These are phyloP conservation scores for Dothistroma septosporum DNA, from an alignment of 2,329 filamentous ascomycete species.

Conservation along the genomic window DNA sequence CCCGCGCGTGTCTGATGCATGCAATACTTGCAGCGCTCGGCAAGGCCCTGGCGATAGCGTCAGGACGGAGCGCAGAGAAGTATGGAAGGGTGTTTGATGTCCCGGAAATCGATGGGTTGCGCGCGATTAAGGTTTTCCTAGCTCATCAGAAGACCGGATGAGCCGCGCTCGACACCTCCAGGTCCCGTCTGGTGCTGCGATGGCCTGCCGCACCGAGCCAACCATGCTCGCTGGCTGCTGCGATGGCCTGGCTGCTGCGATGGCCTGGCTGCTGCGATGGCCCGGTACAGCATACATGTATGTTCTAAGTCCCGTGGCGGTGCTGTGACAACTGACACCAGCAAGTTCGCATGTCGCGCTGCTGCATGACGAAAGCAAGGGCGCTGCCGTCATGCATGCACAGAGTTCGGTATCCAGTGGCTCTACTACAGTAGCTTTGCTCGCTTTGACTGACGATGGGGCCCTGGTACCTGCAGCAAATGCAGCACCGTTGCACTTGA, in stretches of 20 bases:
- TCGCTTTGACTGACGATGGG: neutral
- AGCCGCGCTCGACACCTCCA: neutral
- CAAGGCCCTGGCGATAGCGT: conserved; percentile 4
- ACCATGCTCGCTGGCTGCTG: neutral
- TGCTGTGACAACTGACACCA: conserved; percentile 7
- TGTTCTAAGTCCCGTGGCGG: no score
- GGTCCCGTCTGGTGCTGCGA: neutral
- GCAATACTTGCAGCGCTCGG: neutral
- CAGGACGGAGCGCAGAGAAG: neutral
- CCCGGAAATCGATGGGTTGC: neutral
- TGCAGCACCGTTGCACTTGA: conserved; percentile 15
- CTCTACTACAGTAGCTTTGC: no score
- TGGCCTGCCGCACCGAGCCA: neutral
- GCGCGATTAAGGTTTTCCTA: conserved; percentile 4
- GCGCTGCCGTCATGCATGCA: conserved; percentile 5
- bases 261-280: neutral
- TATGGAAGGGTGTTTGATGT: conserved; percentile 2
- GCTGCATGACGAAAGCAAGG: conserved; percentile 10
- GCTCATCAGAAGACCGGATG: neutral
- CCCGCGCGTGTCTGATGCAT: neutral
- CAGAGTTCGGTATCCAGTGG: conserved; percentile 9
- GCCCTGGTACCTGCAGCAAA: conserved; percentile 21
- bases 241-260: conserved; percentile 1
- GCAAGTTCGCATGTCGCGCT: neutral
- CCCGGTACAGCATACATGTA: no score